phyloP scores from a whole-genome alignment of 2,329 filamentous ascomycete species.

The Uncinocarpus reesii region DNA sequence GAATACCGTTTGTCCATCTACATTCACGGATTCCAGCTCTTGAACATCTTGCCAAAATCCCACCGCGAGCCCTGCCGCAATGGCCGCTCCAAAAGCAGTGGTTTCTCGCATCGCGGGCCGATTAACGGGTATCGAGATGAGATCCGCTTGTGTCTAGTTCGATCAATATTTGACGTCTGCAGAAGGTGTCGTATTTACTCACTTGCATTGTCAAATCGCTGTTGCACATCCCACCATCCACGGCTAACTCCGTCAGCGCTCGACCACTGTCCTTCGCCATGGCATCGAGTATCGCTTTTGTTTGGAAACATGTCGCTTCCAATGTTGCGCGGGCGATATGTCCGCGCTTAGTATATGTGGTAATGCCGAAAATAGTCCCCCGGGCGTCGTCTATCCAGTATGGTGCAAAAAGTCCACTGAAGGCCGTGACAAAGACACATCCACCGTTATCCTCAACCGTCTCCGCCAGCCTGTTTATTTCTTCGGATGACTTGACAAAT shows the following conservation, averaged over 20 bases:
- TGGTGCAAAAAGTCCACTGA: conserved; percentile 80
- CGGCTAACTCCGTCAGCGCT: conserved; percentile 62
- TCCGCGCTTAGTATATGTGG: conserved; percentile 71
- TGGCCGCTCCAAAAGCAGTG: conserved; percentile 77
- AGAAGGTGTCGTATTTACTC: conserved; percentile 19
- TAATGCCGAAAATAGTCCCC: conserved; percentile 76
- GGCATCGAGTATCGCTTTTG: conserved; percentile 79
- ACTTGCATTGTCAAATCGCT: conserved; percentile 80
- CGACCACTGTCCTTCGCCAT: conserved; percentile 82
- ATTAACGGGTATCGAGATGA: conserved; percentile 73
- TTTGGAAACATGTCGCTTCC: conserved; percentile 87
- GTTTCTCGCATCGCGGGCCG: conserved; percentile 84
- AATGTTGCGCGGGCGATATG: conserved; percentile 84
- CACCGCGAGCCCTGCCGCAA: conserved; percentile 74
- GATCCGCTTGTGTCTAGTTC: conserved; percentile 65
- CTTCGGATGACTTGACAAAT: conserved; percentile 50
- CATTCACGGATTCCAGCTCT: conserved; percentile 64
- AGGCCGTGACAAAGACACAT: conserved; percentile 78
- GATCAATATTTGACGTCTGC: background rate
- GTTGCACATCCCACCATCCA: conserved; percentile 84
- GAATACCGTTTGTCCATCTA: conserved; percentile 59
- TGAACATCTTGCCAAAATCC: conserved; percentile 67
- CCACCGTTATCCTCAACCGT: conserved; percentile 68
- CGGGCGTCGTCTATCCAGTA: conserved; percentile 94
- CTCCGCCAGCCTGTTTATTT: conserved; percentile 55